A percentile compares a stretch with the other conserved stretches of the same genome.
phyloP scores from a whole-genome alignment of 805 yeast genomes.

The Metschnikowia chrysomelidarum region DNA sequence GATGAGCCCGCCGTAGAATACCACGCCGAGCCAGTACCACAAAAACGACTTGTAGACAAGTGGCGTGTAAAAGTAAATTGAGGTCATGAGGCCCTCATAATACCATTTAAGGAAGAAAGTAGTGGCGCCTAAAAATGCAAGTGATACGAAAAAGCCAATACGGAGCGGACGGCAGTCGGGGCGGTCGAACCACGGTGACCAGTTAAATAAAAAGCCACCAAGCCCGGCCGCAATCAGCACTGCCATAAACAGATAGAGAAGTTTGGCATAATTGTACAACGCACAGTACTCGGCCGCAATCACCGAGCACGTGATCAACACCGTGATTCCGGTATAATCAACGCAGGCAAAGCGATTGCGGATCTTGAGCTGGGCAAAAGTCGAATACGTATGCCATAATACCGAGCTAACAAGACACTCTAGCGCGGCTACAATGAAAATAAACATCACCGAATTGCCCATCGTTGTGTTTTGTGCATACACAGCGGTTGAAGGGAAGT shows the following conservation, averaged over 20 bases:
- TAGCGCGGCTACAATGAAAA: conserved; percentile 69
- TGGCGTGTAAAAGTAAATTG: conserved; percentile 62
- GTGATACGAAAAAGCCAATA: conserved; percentile 73
- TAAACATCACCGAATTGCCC: conserved; percentile 51
- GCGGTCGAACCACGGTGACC: conserved; percentile 89
- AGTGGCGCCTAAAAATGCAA: conserved; percentile 72
- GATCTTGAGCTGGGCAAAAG: conserved; percentile 60
- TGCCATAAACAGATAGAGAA: conserved; percentile 47
- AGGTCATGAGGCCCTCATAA: conserved; percentile 52
- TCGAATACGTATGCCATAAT: conserved; percentile 89
- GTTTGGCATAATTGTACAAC: conserved; percentile 59
- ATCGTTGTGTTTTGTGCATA: conserved; percentile 43
- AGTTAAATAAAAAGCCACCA: conserved; percentile 74
- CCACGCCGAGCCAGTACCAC: conserved; percentile 80
- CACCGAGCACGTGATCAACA: conserved; percentile 85
- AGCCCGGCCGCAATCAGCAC: conserved; percentile 67
- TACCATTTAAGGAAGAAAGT: conserved; percentile 57
- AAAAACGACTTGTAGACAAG: conserved; percentile 62
- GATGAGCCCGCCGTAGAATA: conserved; percentile 80
- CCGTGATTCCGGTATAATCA: conserved; percentile 92
- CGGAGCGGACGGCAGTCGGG: conserved; percentile 82
- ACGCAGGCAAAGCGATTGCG: conserved; percentile 85
- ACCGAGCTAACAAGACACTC: conserved; percentile 78
- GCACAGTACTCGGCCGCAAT: conserved; percentile 82
- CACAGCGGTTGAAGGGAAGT: conserved; percentile 60